Base-by-base conservation (phyloP, 768 basidiomycete genomes). In the Piloderma croceum region DNA sequence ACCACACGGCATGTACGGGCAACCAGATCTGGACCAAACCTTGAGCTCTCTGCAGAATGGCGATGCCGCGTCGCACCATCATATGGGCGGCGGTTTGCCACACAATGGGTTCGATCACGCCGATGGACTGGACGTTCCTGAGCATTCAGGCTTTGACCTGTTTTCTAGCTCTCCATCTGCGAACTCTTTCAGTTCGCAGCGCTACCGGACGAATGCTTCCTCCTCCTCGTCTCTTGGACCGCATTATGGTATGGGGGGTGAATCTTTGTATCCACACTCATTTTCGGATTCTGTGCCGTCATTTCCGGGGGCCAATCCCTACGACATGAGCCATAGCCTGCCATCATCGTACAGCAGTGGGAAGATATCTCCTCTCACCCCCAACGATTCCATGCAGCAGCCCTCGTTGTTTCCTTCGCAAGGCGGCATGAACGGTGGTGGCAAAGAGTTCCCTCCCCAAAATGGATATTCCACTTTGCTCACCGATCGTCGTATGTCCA, bases 361-460 rank as follows among this genome's bases (percentile, higher is more conserved):
- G 46, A 87, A 85, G 60, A 81, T 79, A 36, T 86, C 86, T 15
- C 83, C 86, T 0, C 67, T 85, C 32, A 82, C 82, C 10, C 83
- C 83, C 24, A 79, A 61, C 50, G 84, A 86, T 58, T 65, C 77
- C 31, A 74, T 78, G n/a, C n/a, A n/a, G n/a, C n/a, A n/a, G n/a
- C n/a, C n/a, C n/a, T 45, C 62, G 67, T 42, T 68, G 68, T 36
- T 65, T 86, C 6, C 80, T 79, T 49, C 74, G 74, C 46, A 59
- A 73, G 5, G 64, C 74, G 12, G 67, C 59, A 6, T 83, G 80
- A 52, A 65, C 78, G 17, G 59, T 65, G 6, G 52, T 15, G 58
- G 68, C 34, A 83, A 86, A 56, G 80, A 81, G 47, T 86, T 71
- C 52, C 61, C 74, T 27, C 62, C 73, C 13, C 50, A 53, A 7